Conservation (phyloP, 2,329 filamentous ascomycete species). For the Exophiala lecanii-corni region DNA sequence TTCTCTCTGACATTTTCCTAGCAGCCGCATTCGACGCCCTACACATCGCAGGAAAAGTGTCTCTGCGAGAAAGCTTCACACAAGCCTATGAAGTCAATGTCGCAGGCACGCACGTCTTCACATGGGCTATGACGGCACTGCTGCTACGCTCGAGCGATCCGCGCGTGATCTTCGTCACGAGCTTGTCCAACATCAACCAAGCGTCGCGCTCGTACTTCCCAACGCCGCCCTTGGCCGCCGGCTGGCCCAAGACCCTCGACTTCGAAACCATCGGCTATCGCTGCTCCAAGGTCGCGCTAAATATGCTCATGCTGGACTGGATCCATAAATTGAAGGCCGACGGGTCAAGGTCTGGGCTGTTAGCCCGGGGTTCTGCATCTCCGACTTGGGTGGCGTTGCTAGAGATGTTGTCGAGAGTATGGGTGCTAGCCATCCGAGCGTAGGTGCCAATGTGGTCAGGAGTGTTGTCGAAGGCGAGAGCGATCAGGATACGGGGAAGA, state of each 20-base stretch:
- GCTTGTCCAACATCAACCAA: slow-evolving; percentile 44
- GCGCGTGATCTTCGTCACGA: slow-evolving; percentile 48
- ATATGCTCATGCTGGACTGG: slow-evolving; percentile 49
- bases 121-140: slow-evolving; percentile 49
- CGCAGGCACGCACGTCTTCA: slow-evolving; percentile 43
- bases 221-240: slow-evolving; percentile 20
- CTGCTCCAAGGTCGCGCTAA: slow-evolving; percentile 41
- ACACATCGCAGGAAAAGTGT: slow-evolving; percentile 27
- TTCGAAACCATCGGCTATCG: slow-evolving; percentile 34
- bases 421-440: slow-evolving; percentile 30
- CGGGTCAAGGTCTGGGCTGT: slow-evolving; percentile 48
- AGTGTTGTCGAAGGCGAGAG: slow-evolving; percentile 27
- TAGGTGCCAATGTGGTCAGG: slow-evolving; percentile 29
- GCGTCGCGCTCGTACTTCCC: slow-evolving; percentile 25
- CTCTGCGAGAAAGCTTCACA: slow-evolving; percentile 42
- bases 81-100: slow-evolving; percentile 50
- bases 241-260: slow-evolving; percentile 43
- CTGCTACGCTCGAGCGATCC: slow-evolving; percentile 45
- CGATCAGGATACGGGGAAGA: slow-evolving; percentile 29
- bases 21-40: slow-evolving; percentile 31
- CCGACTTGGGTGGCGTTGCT: slow-evolving; percentile 37
- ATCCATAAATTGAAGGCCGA: slow-evolving; percentile 41
- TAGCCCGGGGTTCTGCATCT: slow-evolving; percentile 47
- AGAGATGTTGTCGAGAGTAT: slow-evolving; percentile 25
- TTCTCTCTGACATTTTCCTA: no score